Evolutionary conservation across 1,139 yeast species (phyloP), one percentile per base, ranked within the genome.

Genomic region (Saccharomycopsis hybrid): DNA sequence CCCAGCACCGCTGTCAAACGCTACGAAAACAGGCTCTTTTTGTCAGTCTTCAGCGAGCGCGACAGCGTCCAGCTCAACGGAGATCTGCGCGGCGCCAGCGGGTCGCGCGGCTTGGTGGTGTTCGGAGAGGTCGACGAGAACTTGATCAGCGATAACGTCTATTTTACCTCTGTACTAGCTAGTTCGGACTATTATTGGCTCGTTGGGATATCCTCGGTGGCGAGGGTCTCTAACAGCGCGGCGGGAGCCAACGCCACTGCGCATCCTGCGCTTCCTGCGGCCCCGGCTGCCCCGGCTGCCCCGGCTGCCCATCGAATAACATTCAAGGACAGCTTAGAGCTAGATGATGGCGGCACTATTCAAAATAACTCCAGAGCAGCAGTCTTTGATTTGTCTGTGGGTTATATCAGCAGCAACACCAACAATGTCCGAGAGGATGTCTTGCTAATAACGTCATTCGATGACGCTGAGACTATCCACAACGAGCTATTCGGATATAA

Each of bases 111-210:
- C 3, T 24, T 46, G 18, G 44, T 50, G 25, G 31, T 43, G 5
- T 50, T 48, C 24, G 53, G 53, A 3, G 41, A 9, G 11, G 29
- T 41, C 27, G 32, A 43, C 18, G 46, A 38, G 11, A 35, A 32
- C n/a, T 31, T 50, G 29, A 32, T 50, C 37, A 48, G 27, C 18
- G 42, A 38, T 31, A 29, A 41, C 24, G 45, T 50, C 28, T 50
- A 46, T 38, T 50, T 50, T 41, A 50, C 53, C 29, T n/a, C 44
- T 8, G 50, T 36, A 11, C 43, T 50, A 24, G 30, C 27, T 25
- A 50, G 36, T 41, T 33, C 40, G 3, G 43, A 43, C 24, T 47
- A 47, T 32, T 47, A 38, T 25, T 50, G 53, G 53, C 47, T 50
- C 8, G 33, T 47, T 11, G 53, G 53, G n/a, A 43, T 50, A 5